Evolutionary conservation across 208 protist species (phyloP).

Genomic region (Willaertia magna): DNA sequence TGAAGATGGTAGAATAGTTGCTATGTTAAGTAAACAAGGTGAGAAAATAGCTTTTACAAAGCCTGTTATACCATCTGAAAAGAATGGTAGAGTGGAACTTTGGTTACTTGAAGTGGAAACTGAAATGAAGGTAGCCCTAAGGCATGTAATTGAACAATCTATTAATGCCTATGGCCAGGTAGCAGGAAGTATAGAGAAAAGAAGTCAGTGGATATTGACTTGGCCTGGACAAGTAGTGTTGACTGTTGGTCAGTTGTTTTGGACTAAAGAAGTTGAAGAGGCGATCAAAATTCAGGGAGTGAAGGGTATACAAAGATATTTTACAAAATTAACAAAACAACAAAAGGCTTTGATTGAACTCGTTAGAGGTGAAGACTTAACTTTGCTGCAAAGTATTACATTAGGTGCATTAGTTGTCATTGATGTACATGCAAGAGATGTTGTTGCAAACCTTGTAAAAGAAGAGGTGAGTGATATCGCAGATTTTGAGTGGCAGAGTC

Average conservation of each 20-base stretch:
- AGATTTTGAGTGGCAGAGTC: conserved; percentile 86
- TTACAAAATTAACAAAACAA: conserved; percentile 65
- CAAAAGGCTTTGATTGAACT: conserved; percentile 73
- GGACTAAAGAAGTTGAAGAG: conserved; percentile 78
- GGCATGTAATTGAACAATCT: conserved; percentile 59
- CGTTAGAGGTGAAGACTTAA: conserved; percentile 67
- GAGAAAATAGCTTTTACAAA: conserved; percentile 63
- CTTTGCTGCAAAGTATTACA: conserved; percentile 62
- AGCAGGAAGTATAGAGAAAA: conserved; percentile 17
- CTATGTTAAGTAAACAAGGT: conserved; percentile 73
- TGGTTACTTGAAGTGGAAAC: conserved; percentile 82
- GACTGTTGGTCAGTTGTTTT: conserved; percentile 68
- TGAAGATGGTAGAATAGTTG: conserved; percentile 52
- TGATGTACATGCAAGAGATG: conserved; percentile 77
- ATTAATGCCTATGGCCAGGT: conserved; percentile 53
- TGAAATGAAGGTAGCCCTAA: conserved; percentile 68
- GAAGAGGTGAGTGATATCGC: conserved; percentile 65
- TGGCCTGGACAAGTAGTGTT: conserved; percentile 83
- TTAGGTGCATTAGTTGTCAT: conserved; percentile 80
- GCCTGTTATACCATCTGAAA: conserved; percentile 60
- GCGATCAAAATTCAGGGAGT: conserved; percentile 63
- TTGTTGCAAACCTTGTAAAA: conserved; percentile 73
- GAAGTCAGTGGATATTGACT: conserved; percentile 68
- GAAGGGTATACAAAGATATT: conserved; percentile 61
- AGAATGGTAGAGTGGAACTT: conserved; percentile 77